Base-by-base conservation (phyloP, 805 yeast species). In the Jamesozyma piceae region DNA sequence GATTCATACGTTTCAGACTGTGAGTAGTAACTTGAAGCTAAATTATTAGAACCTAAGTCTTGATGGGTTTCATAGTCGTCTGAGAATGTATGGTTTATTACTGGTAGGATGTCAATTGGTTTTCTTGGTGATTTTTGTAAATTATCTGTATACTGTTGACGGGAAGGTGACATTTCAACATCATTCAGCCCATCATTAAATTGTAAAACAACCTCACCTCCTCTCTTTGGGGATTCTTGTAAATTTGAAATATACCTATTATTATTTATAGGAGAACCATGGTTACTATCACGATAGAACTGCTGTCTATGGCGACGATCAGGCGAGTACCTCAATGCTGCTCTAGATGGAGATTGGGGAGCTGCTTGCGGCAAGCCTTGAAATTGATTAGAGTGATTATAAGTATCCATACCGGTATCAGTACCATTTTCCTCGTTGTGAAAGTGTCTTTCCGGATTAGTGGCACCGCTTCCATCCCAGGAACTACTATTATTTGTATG, bases 221-320 rank as follows among this genome's bases (percentile, higher is more conserved):
- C 71, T 57, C 88, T 74, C 43, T 69, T 73, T 28, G 95, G 92
- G 0, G 94, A 80, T 58, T 84, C 89, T 50, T 76, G 63, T 42
- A 75, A 66, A 2, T 92, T 80, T 52, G 73, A 81, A 39, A 72
- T 74, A 34, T 85, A 79, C 62, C 94, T 70, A 24, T 47, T 48
- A 9, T 82, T 76, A 6, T 84, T 75, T 11, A 66, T 59, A 15
- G 64, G 64, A 5, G 62, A 48, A 32, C 50, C 54, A 20, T 54
- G 57, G 4, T 58, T 57, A 39, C 64, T 53, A 32, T 58, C 63
- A 31, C 60, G 55, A 17, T 58, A 53, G 34, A 52, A 57, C 35
- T 60, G 61, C 14, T 48, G 43, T 29, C 64, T 55, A 20, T 53
- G 61, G 31, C 64, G 60, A 60, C 71, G 57, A 53, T 63, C 53